Evolutionary conservation across 192 early-diverging fungal species (phyloP), one percentile per base, ranked within the genome.

Genomic region (Linnemannia schmuckeri): DNA sequence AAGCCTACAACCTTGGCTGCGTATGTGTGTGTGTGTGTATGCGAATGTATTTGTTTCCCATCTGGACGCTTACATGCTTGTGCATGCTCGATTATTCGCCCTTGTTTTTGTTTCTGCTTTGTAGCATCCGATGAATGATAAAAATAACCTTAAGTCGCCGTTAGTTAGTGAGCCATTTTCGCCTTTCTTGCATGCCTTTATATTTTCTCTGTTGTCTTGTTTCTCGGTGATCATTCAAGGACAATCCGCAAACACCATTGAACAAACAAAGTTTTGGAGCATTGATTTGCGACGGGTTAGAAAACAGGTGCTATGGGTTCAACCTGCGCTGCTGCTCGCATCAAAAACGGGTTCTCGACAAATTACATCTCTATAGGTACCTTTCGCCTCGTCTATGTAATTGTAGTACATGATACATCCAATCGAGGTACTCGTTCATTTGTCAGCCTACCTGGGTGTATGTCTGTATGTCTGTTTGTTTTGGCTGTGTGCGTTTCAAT

Each of bases 11-110:
- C 30, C 27, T 33, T 66, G 30, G 27, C 13, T 66, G 27, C 30
- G 30, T 63, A 27, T 30, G 24, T 30, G 57, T 33, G 30, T 57
- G 55, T n/a, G 30, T n/a, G 57, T n/a, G 54, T n/a, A n/a, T 57
- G 54, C 42, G 8, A 46, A 46, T 61, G n/a, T 0, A 66, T 17
- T 8, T 33, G 61, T 33, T 66, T 30, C n/a, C 61, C 33, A 24
- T 66, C 30, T 35, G 61, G 61, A 66, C 10, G 61, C 61, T 66
- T 33, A 66, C 55, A 27, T 66, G 61, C 61, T 66, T 66, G 61
- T 33, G 61, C 61, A 66, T 52, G 18, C 18, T 52, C 20, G 49
- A 52, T 52, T 52, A 52, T 20, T 22, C 49, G 49, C 49, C 49
- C 30, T 66, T 66, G 61, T n/a, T 66, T 66, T 30, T 63, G n/a